Percentiles rank a stretch among this genome's conserved stretches.
Conservation (phyloP, 1,284 basidiomycete genomes). For the Trametes pubescens region DNA sequence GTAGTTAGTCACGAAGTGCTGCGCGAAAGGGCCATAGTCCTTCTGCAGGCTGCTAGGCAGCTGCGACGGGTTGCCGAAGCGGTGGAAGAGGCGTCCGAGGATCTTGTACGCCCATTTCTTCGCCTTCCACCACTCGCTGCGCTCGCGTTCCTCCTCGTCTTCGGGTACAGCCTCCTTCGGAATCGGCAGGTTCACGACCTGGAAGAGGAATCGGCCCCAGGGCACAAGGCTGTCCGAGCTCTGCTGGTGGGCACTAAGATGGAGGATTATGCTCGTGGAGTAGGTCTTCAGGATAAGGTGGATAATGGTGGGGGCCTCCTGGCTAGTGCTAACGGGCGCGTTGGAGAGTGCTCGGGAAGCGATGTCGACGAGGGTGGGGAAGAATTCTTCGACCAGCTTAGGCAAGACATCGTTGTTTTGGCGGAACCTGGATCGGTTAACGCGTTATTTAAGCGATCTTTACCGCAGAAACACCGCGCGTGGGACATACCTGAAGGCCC, state of each 20-base stretch:
- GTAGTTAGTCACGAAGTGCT: slow-evolving; percentile 80
- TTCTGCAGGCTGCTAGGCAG: slow-evolving; percentile 75
- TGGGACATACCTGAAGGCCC: slow-evolving; percentile 66
- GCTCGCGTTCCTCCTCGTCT: slow-evolving; percentile 78
- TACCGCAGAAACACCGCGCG: not conserved
- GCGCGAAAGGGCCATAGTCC: slow-evolving; percentile 75
- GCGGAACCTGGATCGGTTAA: slow-evolving; percentile 60
- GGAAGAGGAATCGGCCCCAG: slow-evolving; percentile 86
- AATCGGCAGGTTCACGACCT: slow-evolving; percentile 74
- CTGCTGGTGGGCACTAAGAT: slow-evolving; percentile 79
- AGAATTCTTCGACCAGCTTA: slow-evolving; percentile 65
- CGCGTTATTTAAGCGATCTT: not conserved
- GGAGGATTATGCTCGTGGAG: slow-evolving; percentile 78
- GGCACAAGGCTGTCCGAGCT: slow-evolving; percentile 76
- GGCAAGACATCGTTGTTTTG: slow-evolving; percentile 67
- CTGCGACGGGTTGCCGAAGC: slow-evolving; percentile 87
- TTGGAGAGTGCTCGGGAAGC: slow-evolving; percentile 70
- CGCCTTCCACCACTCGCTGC: slow-evolving; percentile 85
- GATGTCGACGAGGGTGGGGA: slow-evolving; percentile 77
- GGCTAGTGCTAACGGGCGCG: slow-evolving; percentile 60
- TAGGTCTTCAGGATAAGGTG: slow-evolving; percentile 87
- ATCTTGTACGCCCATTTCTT: slow-evolving; percentile 91
- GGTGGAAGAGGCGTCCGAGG: slow-evolving; percentile 78
- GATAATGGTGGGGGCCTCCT: slow-evolving; percentile 79
- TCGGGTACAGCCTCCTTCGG: slow-evolving; percentile 72